Evolutionary conservation across 306 rosid species (phyloP).

Genomic region (Nissolia schottii): DNA sequence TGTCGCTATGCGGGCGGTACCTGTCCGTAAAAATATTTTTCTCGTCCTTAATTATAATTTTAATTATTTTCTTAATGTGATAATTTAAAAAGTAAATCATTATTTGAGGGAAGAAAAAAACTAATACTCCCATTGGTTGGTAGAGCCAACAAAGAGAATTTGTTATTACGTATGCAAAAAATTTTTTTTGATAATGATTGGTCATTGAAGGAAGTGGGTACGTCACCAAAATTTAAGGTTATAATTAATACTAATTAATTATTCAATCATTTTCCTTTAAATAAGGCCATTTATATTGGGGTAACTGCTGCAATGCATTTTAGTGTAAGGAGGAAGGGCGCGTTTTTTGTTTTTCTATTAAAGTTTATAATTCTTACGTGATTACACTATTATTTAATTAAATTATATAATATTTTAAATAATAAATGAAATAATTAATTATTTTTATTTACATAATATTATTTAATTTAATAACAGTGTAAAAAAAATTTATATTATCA

Average conservation of each 20-base stretch:
- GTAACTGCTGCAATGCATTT: constrained; percentile 4
- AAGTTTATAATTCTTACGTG: background rate
- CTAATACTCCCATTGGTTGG: background rate
- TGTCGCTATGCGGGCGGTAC: too few species aligned
- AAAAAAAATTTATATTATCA: too few species aligned
- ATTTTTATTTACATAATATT: too few species aligned
- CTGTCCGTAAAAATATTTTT: too few species aligned
- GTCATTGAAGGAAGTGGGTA: constrained; percentile 21
- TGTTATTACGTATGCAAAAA: background rate
- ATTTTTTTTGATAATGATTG: constrained; percentile 40
- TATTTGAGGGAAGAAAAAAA: too few species aligned
- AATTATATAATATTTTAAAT: too few species aligned
- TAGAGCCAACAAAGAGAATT: background rate
- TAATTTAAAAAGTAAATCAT: too few species aligned
- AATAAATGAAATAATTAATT: too few species aligned
- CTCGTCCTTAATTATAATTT: too few species aligned
- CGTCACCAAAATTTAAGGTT: constrained; percentile 15
- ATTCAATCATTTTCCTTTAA: constrained; percentile 30
- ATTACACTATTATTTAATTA: too few species aligned
- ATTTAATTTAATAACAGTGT: too few species aligned
- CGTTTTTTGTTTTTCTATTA: background rate
- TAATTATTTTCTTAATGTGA: too few species aligned
- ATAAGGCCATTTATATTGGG: background rate
- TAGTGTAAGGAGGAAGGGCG: background rate
- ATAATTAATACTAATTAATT: constrained; percentile 7